These are phyloP conservation scores for Fraxinus nigra DNA, from an alignment of 305 asterid species.

Conservation along the genomic window DNA sequence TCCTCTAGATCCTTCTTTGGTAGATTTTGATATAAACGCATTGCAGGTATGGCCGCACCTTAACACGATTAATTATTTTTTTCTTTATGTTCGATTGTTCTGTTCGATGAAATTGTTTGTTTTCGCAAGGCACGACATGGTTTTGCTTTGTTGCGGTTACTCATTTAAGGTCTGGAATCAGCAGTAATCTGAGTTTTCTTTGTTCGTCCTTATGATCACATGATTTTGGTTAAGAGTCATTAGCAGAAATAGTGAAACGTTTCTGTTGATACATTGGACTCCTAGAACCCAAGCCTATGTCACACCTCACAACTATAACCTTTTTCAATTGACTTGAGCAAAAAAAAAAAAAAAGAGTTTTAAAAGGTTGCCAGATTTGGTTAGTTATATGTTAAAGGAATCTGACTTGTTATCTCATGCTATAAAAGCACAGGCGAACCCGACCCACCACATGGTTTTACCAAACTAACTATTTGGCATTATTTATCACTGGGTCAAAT, in stretches of 20 bases:
- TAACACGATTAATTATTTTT: neutral
- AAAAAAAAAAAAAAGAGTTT: neutral
- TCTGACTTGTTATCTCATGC: neutral
- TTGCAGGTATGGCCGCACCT: constrained; percentile 53
- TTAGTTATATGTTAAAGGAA: neutral
- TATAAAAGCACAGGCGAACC: neutral
- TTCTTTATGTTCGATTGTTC: neutral
- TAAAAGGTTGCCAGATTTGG: neutral
- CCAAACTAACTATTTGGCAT: neutral
- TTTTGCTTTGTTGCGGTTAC: neutral
- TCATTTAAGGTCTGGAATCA: neutral
- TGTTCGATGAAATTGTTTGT: neutral
- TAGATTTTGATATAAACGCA: constrained; percentile 54
- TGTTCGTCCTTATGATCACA: neutral
- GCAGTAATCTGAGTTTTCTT: neutral
- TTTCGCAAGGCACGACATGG: neutral
- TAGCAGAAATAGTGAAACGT: neutral
- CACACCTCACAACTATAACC: neutral
- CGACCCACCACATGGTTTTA: neutral
- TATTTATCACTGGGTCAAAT: neutral
- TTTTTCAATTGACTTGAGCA: neutral
- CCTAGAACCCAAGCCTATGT: neutral
- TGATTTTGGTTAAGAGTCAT: neutral
- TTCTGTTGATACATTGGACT: neutral
- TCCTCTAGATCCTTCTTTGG: constrained; percentile 51